Base-by-base conservation (phyloP, 805 yeast species). In the Sugiyamaella chiloensis region DNA sequence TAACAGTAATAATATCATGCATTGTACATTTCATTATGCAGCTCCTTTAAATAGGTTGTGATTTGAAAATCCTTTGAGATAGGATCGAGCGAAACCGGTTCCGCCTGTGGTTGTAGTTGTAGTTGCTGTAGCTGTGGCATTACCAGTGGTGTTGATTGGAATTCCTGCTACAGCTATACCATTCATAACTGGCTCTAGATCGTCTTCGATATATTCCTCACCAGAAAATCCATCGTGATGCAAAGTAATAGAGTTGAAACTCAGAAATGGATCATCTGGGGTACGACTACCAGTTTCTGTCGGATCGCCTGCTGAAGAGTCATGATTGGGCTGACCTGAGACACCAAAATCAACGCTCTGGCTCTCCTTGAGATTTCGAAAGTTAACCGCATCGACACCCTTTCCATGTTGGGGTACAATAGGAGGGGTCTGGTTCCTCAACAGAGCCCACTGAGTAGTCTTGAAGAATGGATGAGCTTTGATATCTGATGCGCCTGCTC, bases 381-480 rank as follows among this genome's bases (percentile, higher is more conserved):
- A 56, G 44, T 55, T 58, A 29, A 51, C 54, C 4, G 79, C 76
- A 46, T 80, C 84, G 19, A 73, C 64, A n/a, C 73, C 79, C 41
- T 73, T 72, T 8, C 79, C 72, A 37, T 88, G 74, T 0, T 85
- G 85, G 0, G 99, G 99, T 14, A 93, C 83, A 82, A 93, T 83
- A 12, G 99, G 99, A 1, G 99, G 98, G 50, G 85, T 84, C 62
- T 85, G 93, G 65, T 93, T 87, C 58, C 99, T 77, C 48, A 93
- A 70, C 50, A 93, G 72, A 0, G 99, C 97, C 99, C 99, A 93
- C 63, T 89, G 96, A 1, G 87, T 82, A 57, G 73, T 85, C 62
- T 89, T 91, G 75, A 93, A 93, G 58, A 90, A 95, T 0, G 87
- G 81, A 64, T 95, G 99, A 48, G 78, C 80, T 61, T 93, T 93